Evolutionary conservation across 2,329 filamentous ascomycete species (phyloP).

Genomic region (Tolypocladium album): DNA sequence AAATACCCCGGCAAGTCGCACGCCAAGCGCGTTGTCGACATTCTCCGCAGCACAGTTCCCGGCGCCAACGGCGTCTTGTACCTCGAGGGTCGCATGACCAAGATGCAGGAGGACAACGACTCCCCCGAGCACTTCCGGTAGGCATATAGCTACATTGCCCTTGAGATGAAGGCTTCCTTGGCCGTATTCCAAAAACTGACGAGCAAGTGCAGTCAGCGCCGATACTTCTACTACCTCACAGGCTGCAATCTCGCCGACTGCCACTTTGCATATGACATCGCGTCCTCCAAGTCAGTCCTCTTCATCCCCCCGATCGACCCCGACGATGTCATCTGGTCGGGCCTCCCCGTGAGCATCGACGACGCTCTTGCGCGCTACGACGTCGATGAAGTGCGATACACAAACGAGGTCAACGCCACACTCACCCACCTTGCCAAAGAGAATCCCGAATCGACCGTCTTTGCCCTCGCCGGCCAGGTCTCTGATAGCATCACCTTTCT

Average conservation of each 20-base stretch:
- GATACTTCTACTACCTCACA: conserved; percentile 90
- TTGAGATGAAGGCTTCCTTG: background rate
- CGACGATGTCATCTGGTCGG: conserved; percentile 89
- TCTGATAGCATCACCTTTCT: conserved; percentile 62
- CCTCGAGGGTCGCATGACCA: conserved; percentile 73
- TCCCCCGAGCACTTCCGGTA: conserved; percentile 71
- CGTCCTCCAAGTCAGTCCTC: conserved; percentile 61
- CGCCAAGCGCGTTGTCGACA: conserved; percentile 70
- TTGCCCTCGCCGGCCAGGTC: conserved; percentile 70
- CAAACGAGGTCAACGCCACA: conserved; percentile 65
- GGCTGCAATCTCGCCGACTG: conserved; percentile 74
- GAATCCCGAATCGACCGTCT: conserved; percentile 40
- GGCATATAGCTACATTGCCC: background rate
- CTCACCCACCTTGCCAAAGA: conserved; percentile 41
- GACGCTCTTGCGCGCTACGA: conserved; percentile 73
- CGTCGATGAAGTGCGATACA: conserved; percentile 65
- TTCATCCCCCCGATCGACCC: conserved; percentile 85
- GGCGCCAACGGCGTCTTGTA: conserved; percentile 65
- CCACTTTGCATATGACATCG: conserved; percentile 71
- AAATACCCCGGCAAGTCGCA: conserved; percentile 82
- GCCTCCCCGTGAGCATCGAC: conserved; percentile 65
- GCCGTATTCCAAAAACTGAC: background rate
- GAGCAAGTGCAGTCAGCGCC: conserved; percentile 54
- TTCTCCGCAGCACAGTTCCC: conserved; percentile 58
- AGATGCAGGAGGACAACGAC: conserved; percentile 83